Conservation (phyloP, 805 yeast genomes). For the Metschnikowia henanensis region DNA sequence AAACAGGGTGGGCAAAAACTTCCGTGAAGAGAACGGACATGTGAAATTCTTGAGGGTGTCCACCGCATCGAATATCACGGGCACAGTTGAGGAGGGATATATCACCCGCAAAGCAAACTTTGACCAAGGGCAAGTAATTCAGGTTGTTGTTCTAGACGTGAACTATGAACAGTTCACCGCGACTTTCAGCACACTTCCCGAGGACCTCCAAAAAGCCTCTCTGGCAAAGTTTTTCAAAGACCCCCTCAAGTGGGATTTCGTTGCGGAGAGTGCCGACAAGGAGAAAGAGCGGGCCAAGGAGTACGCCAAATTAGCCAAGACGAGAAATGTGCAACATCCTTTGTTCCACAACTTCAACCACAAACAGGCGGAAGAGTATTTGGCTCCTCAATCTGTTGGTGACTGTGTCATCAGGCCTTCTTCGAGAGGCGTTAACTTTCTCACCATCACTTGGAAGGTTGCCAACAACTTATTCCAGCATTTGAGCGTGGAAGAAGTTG, state of each 20-base stretch:
- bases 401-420: conserved; percentile 95
- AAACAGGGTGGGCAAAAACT: conserved; percentile 64
- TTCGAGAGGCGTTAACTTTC: conserved; percentile 81
- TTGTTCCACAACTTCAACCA: conserved; percentile 81
- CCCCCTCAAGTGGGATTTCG: conserved; percentile 76
- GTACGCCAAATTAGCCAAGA: conserved; percentile 64
- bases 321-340: conserved; percentile 88
- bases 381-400: conserved; percentile 88
- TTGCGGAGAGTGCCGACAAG: conserved; percentile 67
- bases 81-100: conserved; percentile 45
- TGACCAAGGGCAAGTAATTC: conserved; percentile 75
- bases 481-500: conserved; percentile 77
- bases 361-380: conserved; percentile 87
- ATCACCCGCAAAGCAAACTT: conserved; percentile 45
- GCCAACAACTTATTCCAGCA: conserved; percentile 91
- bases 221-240: conserved; percentile 50
- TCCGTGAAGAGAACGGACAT: conserved; percentile 50
- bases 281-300: conserved; percentile 58
- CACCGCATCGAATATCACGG: conserved; percentile 43
- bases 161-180: conserved; percentile 77
- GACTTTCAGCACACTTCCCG: conserved; percentile 66
- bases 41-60: conserved; percentile 40
- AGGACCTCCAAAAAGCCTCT: conserved; percentile 58
- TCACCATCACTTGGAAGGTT: conserved; percentile 96
- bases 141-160: conserved; percentile 71